Conservation (phyloP, 345 rosid genomes). For the Limnanthes douglasii region DNA sequence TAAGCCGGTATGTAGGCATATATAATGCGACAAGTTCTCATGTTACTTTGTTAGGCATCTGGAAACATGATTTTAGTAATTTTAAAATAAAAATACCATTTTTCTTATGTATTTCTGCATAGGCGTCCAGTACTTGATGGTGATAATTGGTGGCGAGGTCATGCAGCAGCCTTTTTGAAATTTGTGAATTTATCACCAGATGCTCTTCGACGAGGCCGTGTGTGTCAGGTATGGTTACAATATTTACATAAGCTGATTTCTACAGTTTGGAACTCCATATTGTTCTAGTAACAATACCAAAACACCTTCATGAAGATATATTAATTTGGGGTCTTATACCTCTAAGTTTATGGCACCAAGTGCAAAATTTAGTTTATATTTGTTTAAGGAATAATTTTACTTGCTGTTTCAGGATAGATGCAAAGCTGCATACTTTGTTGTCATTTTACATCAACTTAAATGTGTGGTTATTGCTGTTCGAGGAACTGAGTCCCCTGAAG, state of each 20-base stretch:
- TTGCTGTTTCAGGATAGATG: conserved; percentile 42
- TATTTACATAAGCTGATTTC: neutral
- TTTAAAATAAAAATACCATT: no score
- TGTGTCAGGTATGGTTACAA: conserved; percentile 35
- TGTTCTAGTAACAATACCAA: no score
- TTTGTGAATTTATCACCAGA: conserved; percentile 41
- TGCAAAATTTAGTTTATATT: no score
- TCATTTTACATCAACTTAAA: conserved; percentile 58
- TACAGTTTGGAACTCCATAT: neutral
- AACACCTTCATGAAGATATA: no score
- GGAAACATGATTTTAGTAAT: no score
- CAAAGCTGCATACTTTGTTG: conserved; percentile 80
- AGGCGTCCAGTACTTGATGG: conserved; percentile 74
- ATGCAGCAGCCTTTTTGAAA: conserved; percentile 85
- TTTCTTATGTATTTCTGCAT: conserved; percentile 10
- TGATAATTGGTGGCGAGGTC: conserved; percentile 97
- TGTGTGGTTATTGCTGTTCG: conserved; percentile 70
- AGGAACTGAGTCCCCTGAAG: conserved; percentile 95
- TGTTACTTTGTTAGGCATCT: no score
- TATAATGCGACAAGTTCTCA: no score
- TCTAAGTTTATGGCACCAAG: no score
- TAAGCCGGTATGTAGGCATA: no score
- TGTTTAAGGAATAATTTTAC: no score
- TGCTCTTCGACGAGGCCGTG: conserved; percentile 65
- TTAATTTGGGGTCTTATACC: no score